Base-by-base conservation (phyloP, 345 rosid species). In the Eutrema heterophyllum region DNA sequence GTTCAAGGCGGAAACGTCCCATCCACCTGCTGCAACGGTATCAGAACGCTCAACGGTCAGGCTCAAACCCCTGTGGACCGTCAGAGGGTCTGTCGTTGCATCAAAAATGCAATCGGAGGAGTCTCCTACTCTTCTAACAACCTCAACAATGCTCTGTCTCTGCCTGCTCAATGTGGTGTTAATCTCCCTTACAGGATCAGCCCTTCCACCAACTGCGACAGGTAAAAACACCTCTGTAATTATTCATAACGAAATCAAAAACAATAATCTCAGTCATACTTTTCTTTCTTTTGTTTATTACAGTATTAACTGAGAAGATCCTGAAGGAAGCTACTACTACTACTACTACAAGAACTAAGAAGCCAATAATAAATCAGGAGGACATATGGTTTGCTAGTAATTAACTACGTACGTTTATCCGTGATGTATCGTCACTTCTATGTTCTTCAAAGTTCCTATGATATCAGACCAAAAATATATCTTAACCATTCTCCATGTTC, bases 31-130 rank as follows among this genome's bases (percentile, higher is more conserved):
- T 89, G 95, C 83, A 52, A 1, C 29, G 92, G 95, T 3, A 10
- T 87, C 9, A 73, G 50, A 53, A 0, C 50, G 2, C 80, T 89
- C 24, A 66, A 71, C 44, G 4, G 3, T 36, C 81, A 81, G 59
- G 89, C 94, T 40, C 69, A 9, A 50, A 84, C 88, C 77, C 11
- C 79, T 16, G 27, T 75, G 38, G 94, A 89, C 76, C 91, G 89
- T 63, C 89, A 64, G 53, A 9, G 71, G 0, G 74, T 74, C 0
- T 88, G 93, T 64, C 73, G 44, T 5, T 88, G 93, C 84, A 41
- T 88, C 71, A 88, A 86, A 58, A 21, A 24, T 14, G 62, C 80
- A 9, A 52, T 84, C 36, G 9, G 18, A 43, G 15, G 65, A 38
- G 36, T 81, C 61, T 54, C 79, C 49, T 68, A 21, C 73, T 3